Conservation (phyloP, 2,329 filamentous ascomycete species). For the Ophiobolus disseminans region DNA sequence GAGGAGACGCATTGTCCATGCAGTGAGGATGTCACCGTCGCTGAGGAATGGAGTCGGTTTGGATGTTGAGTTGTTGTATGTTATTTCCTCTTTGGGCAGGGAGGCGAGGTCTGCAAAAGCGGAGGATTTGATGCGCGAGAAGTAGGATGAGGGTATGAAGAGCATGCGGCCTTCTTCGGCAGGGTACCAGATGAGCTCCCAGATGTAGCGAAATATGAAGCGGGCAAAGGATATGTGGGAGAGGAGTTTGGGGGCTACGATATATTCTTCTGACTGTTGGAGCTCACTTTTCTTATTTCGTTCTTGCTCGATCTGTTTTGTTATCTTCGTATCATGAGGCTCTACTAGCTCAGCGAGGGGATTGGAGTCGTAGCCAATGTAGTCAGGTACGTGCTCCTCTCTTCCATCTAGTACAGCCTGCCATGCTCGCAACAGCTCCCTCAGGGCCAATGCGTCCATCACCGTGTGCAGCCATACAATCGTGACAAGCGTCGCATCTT, state of each 20-base stretch:
- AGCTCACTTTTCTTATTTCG: slow-evolving; percentile 2
- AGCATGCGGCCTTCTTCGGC: slow-evolving; percentile 13
- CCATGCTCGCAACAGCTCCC: slow-evolving; percentile 28
- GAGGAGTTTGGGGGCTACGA: slow-evolving; percentile 16
- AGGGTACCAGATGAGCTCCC: slow-evolving; percentile 20
- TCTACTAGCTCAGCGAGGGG: slow-evolving; percentile 20
- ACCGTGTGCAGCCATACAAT: slow-evolving; percentile 32
- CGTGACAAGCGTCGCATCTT: slow-evolving; percentile 30
- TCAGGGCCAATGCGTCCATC: slow-evolving; percentile 27
- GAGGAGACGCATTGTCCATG: slow-evolving; percentile 20
- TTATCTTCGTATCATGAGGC: no score
- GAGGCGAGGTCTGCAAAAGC: slow-evolving; percentile 17
- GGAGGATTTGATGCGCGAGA: slow-evolving; percentile 16
- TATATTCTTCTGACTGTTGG: slow-evolving; percentile 15
- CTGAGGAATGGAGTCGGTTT: slow-evolving; percentile 24
- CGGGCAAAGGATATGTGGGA: slow-evolving; percentile 10
- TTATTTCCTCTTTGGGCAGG: background rate
- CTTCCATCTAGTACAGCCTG: slow-evolving; percentile 27
- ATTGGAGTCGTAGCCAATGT: slow-evolving; percentile 27
- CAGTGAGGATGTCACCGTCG: slow-evolving; percentile 26
- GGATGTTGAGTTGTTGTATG: slow-evolving; percentile 12
- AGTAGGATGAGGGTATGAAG: slow-evolving; percentile 21
- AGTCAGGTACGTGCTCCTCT: slow-evolving; percentile 23
- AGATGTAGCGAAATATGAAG: slow-evolving; percentile 22
- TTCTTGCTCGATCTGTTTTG: no score